phyloP scores from a whole-genome alignment of 345 rosid species.

The Triadica sebifera region DNA sequence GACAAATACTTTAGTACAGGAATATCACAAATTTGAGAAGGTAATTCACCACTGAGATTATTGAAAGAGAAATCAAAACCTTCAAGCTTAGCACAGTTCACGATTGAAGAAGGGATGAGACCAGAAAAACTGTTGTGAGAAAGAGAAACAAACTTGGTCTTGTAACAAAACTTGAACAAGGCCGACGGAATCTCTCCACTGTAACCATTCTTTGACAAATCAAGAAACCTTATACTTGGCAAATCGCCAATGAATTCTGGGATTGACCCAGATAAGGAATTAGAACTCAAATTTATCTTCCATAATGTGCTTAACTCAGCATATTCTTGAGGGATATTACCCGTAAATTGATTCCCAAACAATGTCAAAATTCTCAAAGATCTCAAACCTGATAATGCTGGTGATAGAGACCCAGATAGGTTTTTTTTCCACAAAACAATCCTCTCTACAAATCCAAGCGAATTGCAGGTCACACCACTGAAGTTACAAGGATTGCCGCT shows the following conservation, averaged over 20 bases:
- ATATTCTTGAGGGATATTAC: constrained; percentile 76
- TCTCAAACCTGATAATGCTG: constrained; percentile 69
- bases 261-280: constrained; percentile 79
- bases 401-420: constrained; percentile 62
- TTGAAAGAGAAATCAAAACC: constrained; percentile 90
- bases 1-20: constrained; percentile 58
- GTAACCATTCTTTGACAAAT: constrained; percentile 76
- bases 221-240: constrained; percentile 79
- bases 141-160: constrained; percentile 73
- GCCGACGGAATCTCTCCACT: constrained; percentile 60
- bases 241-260: constrained; percentile 86
- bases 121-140: constrained; percentile 73
- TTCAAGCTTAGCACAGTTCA: constrained; percentile 63
- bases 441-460: constrained; percentile 68
- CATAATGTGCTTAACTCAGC: constrained; percentile 60
- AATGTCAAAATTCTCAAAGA: constrained; percentile 77
- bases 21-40: constrained; percentile 57
- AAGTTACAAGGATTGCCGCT: constrained; percentile 61
- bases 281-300: constrained; percentile 93
- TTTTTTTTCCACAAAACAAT: constrained; percentile 86
- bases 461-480: constrained; percentile 71
- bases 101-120: constrained; percentile 61
- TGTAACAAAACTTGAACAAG: constrained; percentile 67
- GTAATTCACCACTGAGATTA: constrained; percentile 61
- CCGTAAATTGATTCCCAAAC: constrained; percentile 78